phyloP scores from a whole-genome alignment of 192 early-diverging fungal species.

The Backusella mclennaniae region DNA sequence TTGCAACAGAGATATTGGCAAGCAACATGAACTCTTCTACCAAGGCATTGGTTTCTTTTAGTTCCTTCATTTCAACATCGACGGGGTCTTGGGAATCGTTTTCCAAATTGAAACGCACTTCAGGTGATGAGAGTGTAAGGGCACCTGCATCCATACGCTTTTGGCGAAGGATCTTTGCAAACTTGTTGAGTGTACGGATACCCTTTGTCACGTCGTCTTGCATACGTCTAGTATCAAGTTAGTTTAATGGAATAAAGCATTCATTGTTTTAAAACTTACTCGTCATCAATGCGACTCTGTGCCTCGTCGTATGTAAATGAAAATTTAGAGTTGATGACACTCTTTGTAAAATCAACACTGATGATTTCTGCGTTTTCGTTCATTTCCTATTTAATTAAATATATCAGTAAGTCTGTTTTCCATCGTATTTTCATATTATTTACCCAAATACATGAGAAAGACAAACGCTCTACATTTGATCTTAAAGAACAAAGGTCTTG shows the following conservation, averaged over 20 bases:
- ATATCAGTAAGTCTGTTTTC: neutral
- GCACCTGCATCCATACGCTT: conserved; percentile 84
- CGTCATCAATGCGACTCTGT: conserved; percentile 78
- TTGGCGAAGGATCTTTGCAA: conserved; percentile 81
- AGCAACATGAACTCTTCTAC: conserved; percentile 99
- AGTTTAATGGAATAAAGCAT: neutral
- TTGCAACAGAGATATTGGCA: conserved; percentile 95
- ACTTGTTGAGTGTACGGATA: conserved; percentile 67
- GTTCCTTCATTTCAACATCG: conserved; percentile 84
- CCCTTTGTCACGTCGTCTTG: conserved; percentile 71
- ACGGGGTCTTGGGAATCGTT: conserved; percentile 86
- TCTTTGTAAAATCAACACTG: conserved; percentile 83
- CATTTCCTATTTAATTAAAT: conserved; percentile 39
- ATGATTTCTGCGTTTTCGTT: conserved; percentile 59
- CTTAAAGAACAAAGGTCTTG: conserved; percentile 76
- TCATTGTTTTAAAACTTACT: conserved; percentile 38
- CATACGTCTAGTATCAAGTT: conserved; percentile 34
- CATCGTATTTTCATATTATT: neutral
- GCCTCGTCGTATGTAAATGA: conserved; percentile 96
- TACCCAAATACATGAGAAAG: conserved; percentile 88
- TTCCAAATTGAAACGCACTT: conserved; percentile 93
- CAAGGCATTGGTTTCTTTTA: conserved; percentile 88
- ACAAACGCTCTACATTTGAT: conserved; percentile 85
- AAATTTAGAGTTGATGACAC: conserved; percentile 86
- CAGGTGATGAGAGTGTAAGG: conserved; percentile 85